A percentile compares a stretch with the other conserved stretches of the same genome.
phyloP scores from a whole-genome alignment of 2,329 filamentous ascomycete genomes.

The Colletotrichum paranaense region DNA sequence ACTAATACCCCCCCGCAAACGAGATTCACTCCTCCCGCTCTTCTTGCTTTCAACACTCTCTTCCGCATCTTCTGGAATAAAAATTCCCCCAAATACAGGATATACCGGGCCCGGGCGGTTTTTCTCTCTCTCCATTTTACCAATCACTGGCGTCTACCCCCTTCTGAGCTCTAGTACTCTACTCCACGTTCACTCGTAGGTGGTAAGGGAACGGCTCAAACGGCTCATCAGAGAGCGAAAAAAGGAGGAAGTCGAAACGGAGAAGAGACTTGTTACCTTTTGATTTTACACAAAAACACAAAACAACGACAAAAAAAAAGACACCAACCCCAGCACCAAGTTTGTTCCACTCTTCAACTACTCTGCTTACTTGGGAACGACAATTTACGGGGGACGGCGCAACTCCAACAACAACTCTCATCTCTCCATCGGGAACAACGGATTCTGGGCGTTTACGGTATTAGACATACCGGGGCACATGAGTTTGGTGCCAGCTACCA shows the following conservation, averaged over 20 bases:
- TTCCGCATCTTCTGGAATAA: slow-evolving; percentile 18
- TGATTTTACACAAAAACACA: slow-evolving; percentile 16
- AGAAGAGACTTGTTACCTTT: slow-evolving; percentile 22
- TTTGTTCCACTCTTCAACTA: slow-evolving; percentile 16
- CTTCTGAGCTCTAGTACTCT: slow-evolving; percentile 1
- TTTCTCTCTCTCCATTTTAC: neutral
- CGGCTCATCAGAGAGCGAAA: slow-evolving; percentile 28
- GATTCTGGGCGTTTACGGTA: slow-evolving; percentile 29
- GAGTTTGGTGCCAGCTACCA: slow-evolving; percentile 24
- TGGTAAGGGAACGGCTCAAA: slow-evolving; percentile 7
- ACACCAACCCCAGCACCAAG: slow-evolving; percentile 23
- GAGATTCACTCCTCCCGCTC: slow-evolving; percentile 44
- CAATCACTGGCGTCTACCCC: slow-evolving; percentile 38
- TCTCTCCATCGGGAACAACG: slow-evolving; percentile 20
- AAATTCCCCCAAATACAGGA: slow-evolving; percentile 4
- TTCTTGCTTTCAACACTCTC: slow-evolving; percentile 34
- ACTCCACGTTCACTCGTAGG: slow-evolving; percentile 32
- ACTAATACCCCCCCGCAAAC: slow-evolving; percentile 43
- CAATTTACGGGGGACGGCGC: slow-evolving; percentile 9
- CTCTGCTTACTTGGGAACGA: slow-evolving; percentile 28
- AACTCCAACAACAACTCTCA: slow-evolving; percentile 26
- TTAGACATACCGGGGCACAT: slow-evolving; percentile 28
- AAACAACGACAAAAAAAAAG: slow-evolving; percentile 24
- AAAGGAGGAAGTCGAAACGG: slow-evolving; percentile 3
- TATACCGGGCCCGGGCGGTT: slow-evolving; percentile 20